phyloP scores from a whole-genome alignment of 2,329 filamentous ascomycete species.

The Aaosphaeria pasadenensis region DNA sequence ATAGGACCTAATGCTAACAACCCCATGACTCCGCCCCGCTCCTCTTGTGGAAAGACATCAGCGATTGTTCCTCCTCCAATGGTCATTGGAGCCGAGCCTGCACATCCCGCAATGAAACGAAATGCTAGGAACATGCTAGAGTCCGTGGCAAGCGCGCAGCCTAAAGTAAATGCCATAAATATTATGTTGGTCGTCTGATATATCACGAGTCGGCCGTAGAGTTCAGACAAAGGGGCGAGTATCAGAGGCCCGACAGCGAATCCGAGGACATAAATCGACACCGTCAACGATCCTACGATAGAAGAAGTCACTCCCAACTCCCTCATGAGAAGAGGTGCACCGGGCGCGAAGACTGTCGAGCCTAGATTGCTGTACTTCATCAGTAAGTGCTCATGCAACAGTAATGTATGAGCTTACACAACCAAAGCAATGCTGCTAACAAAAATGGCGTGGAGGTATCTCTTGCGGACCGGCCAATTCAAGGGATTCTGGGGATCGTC shows the following conservation, averaged over 20 bases:
- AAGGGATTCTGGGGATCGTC: conserved; percentile 23
- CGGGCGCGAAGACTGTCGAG: conserved; percentile 9
- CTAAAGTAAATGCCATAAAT: conserved; percentile 19
- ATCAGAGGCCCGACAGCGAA: conserved; percentile 22
- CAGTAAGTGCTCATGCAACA: conserved; percentile 17
- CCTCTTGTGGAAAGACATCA: conserved; percentile 48
- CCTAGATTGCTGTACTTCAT: conserved; percentile 7
- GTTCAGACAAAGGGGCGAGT: conserved; percentile 33
- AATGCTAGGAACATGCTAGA: conserved; percentile 20
- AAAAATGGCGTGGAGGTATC: conserved; percentile 10
- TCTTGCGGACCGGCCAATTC: conserved; percentile 21
- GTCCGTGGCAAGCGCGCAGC: conserved; percentile 19
- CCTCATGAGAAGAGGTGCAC: conserved; percentile 3
- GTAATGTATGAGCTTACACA: conserved; percentile 2
- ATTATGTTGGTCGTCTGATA: conserved; percentile 20
- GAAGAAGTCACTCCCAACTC: conserved; percentile 4
- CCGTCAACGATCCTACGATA: conserved; percentile 15
- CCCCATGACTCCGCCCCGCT: conserved; percentile 50
- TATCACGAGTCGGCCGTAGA: conserved; percentile 34
- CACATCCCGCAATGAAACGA: conserved; percentile 22
- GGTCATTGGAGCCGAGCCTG: conserved; percentile 30
- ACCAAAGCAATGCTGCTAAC: neutral
- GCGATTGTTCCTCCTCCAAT: conserved; percentile 52
- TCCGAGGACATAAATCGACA: conserved; percentile 26
- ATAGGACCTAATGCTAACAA: conserved; percentile 50